Evolutionary conservation across 768 basidiomycete genomes (phyloP).

Genomic region (Suillus placidus): DNA sequence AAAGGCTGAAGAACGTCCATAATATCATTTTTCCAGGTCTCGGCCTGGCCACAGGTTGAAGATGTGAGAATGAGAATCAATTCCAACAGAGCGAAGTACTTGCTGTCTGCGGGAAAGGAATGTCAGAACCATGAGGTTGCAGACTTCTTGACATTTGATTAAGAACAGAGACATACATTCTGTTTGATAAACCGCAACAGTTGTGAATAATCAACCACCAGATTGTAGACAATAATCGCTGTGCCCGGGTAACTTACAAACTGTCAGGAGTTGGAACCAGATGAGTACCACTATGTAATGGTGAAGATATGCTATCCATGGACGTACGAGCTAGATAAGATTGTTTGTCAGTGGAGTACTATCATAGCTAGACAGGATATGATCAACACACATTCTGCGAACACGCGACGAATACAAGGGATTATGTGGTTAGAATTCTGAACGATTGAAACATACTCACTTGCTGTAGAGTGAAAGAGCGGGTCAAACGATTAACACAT

Average conservation of each 20-base stretch:
- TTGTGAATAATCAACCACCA: neutral
- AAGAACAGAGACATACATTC: neutral
- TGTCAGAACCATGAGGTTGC: neutral
- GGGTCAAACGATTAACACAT: neutral
- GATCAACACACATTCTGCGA: neutral
- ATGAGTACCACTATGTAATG: neutral
- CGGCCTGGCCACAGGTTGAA: neutral
- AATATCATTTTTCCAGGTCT: accelerated
- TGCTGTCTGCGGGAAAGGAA: neutral
- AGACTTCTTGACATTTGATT: neutral
- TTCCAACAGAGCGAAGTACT: neutral
- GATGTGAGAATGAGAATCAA: neutral
- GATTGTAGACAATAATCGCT: neutral
- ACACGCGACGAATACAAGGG: neutral
- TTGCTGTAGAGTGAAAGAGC: neutral
- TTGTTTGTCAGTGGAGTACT: neutral
- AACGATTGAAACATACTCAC: neutral
- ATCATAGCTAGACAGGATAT: neutral
- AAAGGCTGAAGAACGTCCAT: neutral
- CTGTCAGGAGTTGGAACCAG: neutral
- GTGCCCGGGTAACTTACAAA: neutral
- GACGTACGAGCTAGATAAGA: neutral
- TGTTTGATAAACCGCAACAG: neutral
- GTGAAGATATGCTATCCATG: neutral
- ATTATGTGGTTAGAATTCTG: too few relatives aligned